phyloP scores from a whole-genome alignment of 2,329 filamentous ascomycete species.

The Cyphellophora attinorum region DNA sequence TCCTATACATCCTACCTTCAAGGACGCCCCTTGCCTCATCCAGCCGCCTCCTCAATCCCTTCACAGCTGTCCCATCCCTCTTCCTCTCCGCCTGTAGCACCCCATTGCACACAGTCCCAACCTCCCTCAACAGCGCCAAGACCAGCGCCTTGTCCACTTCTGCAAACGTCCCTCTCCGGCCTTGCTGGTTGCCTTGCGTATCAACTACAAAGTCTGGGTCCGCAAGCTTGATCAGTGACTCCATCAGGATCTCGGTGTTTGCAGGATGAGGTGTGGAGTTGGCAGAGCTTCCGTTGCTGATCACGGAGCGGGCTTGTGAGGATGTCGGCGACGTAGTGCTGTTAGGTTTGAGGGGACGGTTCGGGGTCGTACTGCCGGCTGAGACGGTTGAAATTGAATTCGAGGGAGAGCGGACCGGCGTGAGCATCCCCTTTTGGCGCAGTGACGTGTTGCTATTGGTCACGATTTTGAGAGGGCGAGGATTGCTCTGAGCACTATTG shows the following conservation, averaged over 20 bases:
- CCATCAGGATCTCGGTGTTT: constrained; percentile 19
- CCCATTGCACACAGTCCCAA: constrained; percentile 44
- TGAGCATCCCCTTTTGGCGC: constrained; percentile 12
- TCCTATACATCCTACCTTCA: no score
- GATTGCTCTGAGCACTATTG: background rate
- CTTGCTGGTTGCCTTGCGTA: constrained; percentile 3
- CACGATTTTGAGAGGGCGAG: background rate
- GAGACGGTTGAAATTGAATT: background rate
- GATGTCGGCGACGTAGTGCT: background rate
- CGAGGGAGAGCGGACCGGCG: constrained; percentile 8
- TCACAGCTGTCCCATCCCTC: constrained; percentile 47
- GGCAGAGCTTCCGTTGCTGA: constrained; percentile 6
- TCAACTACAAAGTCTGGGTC: constrained; percentile 15
- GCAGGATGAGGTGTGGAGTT: constrained; percentile 6
- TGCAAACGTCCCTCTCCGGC: constrained; percentile 23
- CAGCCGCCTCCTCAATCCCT: constrained; percentile 60
- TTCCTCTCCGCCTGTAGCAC: constrained; percentile 46
- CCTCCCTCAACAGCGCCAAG: constrained; percentile 42
- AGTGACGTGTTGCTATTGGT: constrained; percentile 5
- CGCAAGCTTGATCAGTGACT: constrained; percentile 18
- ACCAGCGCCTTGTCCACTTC: constrained; percentile 47
- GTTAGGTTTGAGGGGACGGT: background rate
- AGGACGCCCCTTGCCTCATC: constrained; percentile 65
- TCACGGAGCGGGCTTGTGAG: constrained; percentile 4
- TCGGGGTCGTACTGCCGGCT: background rate